phyloP scores from a whole-genome alignment of 148 eudicot genomes.

The Salicornia ramosissima region DNA sequence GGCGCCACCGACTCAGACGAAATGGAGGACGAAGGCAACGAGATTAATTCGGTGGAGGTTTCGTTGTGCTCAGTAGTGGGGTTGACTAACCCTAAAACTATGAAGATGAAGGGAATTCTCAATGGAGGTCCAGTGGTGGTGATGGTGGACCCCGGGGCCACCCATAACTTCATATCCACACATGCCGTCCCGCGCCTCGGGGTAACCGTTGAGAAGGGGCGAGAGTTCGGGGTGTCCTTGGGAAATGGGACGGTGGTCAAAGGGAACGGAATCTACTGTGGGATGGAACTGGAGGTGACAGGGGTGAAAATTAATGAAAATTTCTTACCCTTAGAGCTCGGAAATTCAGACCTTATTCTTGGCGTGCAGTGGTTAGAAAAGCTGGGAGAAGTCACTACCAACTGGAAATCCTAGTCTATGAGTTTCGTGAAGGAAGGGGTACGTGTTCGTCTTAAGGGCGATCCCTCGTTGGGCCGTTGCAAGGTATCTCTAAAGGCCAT shows the following conservation, averaged over 20 bases:
- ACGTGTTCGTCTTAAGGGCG: background rate
- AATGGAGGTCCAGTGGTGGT: no score
- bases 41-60: background rate
- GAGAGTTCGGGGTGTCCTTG: background rate
- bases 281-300: no score
- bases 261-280: background rate
- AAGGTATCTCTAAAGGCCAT: background rate
- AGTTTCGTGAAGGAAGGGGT: background rate
- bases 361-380: background rate
- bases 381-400: background rate
- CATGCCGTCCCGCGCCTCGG: background rate
- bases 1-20: background rate
- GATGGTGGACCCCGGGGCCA: no score
- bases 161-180: background rate
- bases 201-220: background rate
- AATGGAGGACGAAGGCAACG: background rate
- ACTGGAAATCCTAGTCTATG: background rate
- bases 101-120: no score
- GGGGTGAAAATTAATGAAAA: background rate
- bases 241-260: background rate
- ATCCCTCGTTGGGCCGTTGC: background rate
- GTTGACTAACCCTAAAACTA: no score
- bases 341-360: background rate
- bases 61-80: background rate
- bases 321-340: background rate